Evolutionary conservation across 805 yeast species (phyloP).

Genomic region (Lipomyces oligophaga): DNA sequence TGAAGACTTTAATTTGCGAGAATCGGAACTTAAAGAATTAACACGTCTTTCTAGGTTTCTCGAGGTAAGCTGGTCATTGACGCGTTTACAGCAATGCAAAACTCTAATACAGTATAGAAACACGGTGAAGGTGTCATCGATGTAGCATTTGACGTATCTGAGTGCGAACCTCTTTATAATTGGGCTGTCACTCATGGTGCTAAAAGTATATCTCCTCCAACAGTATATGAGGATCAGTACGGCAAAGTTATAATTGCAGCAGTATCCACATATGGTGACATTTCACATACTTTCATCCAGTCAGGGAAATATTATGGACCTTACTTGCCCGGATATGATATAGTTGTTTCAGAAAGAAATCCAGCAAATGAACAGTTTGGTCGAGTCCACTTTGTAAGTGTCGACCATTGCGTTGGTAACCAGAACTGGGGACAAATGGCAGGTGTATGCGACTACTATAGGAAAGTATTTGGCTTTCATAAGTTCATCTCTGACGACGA

Average conservation of each 20-base stretch:
- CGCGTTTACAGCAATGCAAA: no score
- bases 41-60: constrained; percentile 6
- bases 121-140: constrained; percentile 86
- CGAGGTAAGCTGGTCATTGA: no score
- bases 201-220: constrained; percentile 36
- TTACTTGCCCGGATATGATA: constrained; percentile 51
- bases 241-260: constrained; percentile 56
- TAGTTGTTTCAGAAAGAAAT: not conserved
- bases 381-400: constrained; percentile 39
- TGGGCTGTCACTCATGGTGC: constrained; percentile 57
- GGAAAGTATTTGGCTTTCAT: constrained; percentile 64
- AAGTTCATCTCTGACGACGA: constrained; percentile 85
- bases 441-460: constrained; percentile 50
- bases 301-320: constrained; percentile 39
- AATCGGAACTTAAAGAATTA: no score
- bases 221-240: constrained; percentile 40
- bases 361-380: constrained; percentile 1
- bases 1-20: constrained; percentile 8
- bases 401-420: constrained; percentile 83
- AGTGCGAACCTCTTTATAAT: constrained; percentile 45
- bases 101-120: no score
- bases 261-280: constrained; percentile 55
- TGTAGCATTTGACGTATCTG: constrained; percentile 59
- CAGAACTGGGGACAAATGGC: constrained; percentile 67
- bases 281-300: constrained; percentile 66